These are phyloP conservation scores for Coelastrella sp. DNA, from an alignment of 139 green algal genomes.

Conservation along the genomic window DNA sequence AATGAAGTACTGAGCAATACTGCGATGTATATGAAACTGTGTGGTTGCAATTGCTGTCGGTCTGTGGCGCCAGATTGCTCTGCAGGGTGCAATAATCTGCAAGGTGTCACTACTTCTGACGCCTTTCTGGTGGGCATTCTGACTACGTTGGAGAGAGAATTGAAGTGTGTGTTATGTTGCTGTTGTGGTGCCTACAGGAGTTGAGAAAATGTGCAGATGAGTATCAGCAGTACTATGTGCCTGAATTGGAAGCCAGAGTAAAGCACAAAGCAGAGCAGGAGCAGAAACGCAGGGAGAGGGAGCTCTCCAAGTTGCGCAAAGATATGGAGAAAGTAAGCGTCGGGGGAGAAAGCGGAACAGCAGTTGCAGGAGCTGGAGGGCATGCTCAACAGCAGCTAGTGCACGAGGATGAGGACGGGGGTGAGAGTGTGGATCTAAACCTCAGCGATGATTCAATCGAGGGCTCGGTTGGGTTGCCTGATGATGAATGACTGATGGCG, in stretches of 20 bases:
- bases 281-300: constrained; percentile 53
- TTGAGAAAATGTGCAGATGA: constrained; percentile 71
- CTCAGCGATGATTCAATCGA: constrained; percentile 57
- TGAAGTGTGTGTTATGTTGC: background rate
- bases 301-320: constrained; percentile 68
- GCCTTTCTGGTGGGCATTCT: background rate
- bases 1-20: too few species aligned
- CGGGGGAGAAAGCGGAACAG: too few species aligned
- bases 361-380: background rate
- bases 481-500: background rate
- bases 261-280: constrained; percentile 62
- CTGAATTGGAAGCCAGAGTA: constrained; percentile 65
- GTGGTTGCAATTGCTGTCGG: too few species aligned
- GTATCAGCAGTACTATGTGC: constrained; percentile 82
- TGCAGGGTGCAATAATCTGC: too few species aligned
- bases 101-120: too few species aligned
- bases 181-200: constrained; percentile 39
- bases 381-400: background rate
- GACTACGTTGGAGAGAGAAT: background rate
- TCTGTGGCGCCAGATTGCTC: too few species aligned
- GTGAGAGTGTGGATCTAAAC: constrained; percentile 44
- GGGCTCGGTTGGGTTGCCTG: background rate
- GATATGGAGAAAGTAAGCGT: constrained; percentile 56
- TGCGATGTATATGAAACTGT: too few species aligned
- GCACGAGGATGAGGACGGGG: constrained; percentile 38